These are phyloP conservation scores for Acanthamoeba sp. DNA, from an alignment of 208 protist species.

Conservation along the genomic window DNA sequence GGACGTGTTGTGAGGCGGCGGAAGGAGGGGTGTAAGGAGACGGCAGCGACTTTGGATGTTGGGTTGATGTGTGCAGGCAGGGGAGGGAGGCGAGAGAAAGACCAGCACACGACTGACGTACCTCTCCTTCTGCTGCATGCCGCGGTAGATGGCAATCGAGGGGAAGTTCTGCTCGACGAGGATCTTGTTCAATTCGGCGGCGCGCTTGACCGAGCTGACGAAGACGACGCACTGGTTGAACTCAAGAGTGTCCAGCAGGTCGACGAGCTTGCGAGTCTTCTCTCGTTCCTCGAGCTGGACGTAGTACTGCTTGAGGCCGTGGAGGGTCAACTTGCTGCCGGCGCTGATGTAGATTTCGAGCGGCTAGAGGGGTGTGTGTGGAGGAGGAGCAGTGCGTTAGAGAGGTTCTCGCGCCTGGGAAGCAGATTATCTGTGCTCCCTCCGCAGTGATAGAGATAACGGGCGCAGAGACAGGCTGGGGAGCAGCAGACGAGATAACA, in stretches of 20 bases:
- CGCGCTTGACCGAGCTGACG: conserved; percentile 95
- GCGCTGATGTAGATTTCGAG: conserved; percentile 99
- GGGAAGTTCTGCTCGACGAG: conserved; percentile 97
- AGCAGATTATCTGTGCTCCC: no score
- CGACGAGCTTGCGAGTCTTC: conserved; percentile 98
- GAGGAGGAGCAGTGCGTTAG: neutral
- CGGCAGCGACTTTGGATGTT: neutral
- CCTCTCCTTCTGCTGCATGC: conserved; percentile 95
- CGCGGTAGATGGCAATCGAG: conserved; percentile 95
- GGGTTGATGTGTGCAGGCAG: neutral
- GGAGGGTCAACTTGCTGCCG: conserved; percentile 98
- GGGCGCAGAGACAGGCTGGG: no score
- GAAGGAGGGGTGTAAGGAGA: neutral
- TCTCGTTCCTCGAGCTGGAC: conserved; percentile 97
- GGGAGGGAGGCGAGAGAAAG: neutral
- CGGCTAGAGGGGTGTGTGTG: conserved; percentile 83
- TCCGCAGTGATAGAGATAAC: no score
- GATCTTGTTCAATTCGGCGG: conserved; percentile 95
- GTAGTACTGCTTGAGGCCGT: conserved; percentile 99
- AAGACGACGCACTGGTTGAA: conserved; percentile 99
- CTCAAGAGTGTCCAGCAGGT: conserved; percentile 98
- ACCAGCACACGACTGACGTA: conserved; percentile 79
- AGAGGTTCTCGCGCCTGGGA: neutral
- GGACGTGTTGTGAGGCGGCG: no score
- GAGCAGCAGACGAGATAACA: neutral